phyloP scores from a whole-genome alignment of 2,329 filamentous ascomycete species.

The Arthrobotrys conoides region DNA sequence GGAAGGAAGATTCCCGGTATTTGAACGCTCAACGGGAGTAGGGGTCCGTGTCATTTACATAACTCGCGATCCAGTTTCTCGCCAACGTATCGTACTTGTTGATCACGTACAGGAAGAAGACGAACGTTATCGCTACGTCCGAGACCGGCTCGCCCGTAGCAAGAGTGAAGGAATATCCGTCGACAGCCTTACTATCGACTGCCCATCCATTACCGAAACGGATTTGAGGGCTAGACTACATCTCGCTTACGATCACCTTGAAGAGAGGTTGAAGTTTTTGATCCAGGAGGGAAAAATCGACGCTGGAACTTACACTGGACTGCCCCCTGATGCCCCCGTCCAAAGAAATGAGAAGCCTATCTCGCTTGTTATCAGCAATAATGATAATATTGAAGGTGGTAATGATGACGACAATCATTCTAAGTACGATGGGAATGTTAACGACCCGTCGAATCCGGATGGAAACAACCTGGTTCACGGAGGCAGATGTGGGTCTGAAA shows the following conservation, averaged over 20 bases:
- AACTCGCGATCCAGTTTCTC: constrained; percentile 17
- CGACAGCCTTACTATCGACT: constrained; percentile 18
- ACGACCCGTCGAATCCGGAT: not conserved
- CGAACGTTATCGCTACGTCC: constrained; percentile 26
- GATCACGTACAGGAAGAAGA: constrained; percentile 35
- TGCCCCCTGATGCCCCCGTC: not conserved
- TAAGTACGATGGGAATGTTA: not conserved
- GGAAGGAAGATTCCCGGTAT: constrained; percentile 5
- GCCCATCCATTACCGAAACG: not conserved
- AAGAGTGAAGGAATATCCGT: not conserved
- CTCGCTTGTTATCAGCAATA: not conserved
- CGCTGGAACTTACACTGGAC: not conserved
- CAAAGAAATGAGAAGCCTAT: not conserved
- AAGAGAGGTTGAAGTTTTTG: not conserved
- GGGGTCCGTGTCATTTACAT: constrained; percentile 32
- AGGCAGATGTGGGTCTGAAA: not conserved
- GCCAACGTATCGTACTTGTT: not conserved
- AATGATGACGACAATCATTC: not conserved
- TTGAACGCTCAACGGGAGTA: constrained; percentile 24
- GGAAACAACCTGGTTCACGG: constrained; percentile 1
- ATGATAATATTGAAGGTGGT: no score
- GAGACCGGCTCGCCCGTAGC: constrained; percentile 8
- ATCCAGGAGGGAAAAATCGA: constrained; percentile 6
- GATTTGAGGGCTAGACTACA: constrained; percentile 19
- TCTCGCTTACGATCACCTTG: constrained; percentile 32